Base-by-base conservation (phyloP, 129 eudicot species). In the Pseudognaphalium luteoalbum region DNA sequence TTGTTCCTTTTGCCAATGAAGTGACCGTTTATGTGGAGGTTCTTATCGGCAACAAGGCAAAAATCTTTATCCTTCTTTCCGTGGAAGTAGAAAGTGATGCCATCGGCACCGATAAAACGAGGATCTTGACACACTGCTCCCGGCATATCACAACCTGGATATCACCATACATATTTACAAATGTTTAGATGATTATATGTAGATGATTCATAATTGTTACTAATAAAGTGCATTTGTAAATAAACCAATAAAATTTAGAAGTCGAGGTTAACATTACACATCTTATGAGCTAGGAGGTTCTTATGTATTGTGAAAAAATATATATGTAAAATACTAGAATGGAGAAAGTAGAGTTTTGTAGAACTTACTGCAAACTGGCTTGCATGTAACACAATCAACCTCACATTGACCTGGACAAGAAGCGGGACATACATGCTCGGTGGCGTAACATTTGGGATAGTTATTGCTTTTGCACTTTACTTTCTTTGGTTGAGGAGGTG, bases 71-170 rank as follows among this genome's bases (percentile, higher is more conserved):
- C 88, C 68, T 84, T 90, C 80, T 90, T 90, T 22, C 90, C 90
- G 11, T 90, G 90, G 85, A 90, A 90, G 81, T 91, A 88, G 88
- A 91, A 91, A 57, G 97, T 86, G 83, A 91, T 78, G 77, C 97
- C 97, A 52, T 91, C 91, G 1, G 87, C 91, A 52, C 93, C 97
- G 8, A 88, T 80, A 75, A 91, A 91, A n/a, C 90, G 88, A 58
- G 96, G 96, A 60, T 90, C 96, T 87, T 90, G 92, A 71, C 96
- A 87, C 34, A 86, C 91, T 56, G 93, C 93, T 60, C 93, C 93
- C 0, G 91, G 91, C 83, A 74, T 82, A 63, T 88, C 91, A 64
- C 97, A 91, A 7, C 76, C 97, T 88, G 83, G 85, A 79, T 28
- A 37, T 60, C 32, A 7, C 28, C 54, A 65, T 3, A 69, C 10